Percentiles rank a stretch among this genome's conserved stretches.
Conservation (phyloP, 768 basidiomycete genomes). For the Ramaria rubella region DNA sequence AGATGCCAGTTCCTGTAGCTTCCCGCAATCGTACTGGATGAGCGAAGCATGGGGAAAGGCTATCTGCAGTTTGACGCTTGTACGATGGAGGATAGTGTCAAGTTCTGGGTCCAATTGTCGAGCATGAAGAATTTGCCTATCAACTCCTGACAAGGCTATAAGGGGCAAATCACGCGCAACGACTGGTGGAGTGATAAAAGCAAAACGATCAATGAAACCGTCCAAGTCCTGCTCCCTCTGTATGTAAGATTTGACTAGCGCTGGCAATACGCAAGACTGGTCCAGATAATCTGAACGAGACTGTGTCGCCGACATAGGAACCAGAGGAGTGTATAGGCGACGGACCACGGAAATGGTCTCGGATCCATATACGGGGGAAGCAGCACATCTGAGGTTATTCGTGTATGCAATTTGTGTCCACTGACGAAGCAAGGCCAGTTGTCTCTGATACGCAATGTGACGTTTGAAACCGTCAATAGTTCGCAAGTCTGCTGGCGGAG, state of each 20-base stretch:
- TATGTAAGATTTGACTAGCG: conserved; percentile 54
- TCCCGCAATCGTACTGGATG: conserved; percentile 94
- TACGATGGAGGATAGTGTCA: conserved; percentile 62
- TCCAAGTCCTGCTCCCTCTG: conserved; percentile 51
- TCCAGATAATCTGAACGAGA: conserved; percentile 33
- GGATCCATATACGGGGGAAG: conserved; percentile 29
- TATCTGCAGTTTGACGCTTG: conserved; percentile 80
- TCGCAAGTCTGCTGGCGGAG: conserved; percentile 67
- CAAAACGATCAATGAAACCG: conserved; percentile 57
- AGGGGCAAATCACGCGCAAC: conserved; percentile 70
- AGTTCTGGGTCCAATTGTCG: conserved; percentile 37
- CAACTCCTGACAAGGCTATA: conserved; percentile 47
- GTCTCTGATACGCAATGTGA: conserved; percentile 40
- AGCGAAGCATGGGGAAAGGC: conserved; percentile 88
- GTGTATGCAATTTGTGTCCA: conserved; percentile 69
- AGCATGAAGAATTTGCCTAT: conserved; percentile 18
- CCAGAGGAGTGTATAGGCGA: conserved; percentile 38
- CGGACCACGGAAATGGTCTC: conserved; percentile 37
- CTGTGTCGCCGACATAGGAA: conserved; percentile 45
- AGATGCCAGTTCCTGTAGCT: conserved; percentile 76
- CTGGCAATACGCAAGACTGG: conserved; percentile 37
- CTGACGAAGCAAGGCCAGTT: conserved; percentile 47
- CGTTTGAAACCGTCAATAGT: conserved; percentile 66
- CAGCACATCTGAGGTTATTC: conserved; percentile 63
- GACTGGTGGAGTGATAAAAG: conserved; percentile 72